Percentiles rank a stretch among this genome's conserved stretches.
These are phyloP conservation scores for Sclerotinia minor DNA, from an alignment of 2,329 filamentous ascomycete species.

Conservation along the genomic window DNA sequence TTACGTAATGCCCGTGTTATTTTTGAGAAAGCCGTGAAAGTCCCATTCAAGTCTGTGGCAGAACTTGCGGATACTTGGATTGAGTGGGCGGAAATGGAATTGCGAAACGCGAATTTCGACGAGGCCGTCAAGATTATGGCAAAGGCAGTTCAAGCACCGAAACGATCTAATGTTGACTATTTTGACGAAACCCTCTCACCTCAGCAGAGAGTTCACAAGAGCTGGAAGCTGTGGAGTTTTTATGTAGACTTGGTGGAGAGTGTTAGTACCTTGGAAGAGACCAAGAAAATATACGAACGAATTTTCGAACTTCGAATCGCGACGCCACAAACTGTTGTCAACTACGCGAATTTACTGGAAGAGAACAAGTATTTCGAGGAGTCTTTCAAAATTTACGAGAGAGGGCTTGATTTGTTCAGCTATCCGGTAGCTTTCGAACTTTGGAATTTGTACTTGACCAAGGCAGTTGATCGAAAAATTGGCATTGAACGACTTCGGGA, in stretches of 20 bases:
- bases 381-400: constrained; percentile 96
- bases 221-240: constrained; percentile 99
- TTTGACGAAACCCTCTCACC: constrained; percentile 93
- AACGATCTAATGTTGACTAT: constrained; percentile 97
- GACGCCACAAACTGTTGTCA: constrained; percentile 96
- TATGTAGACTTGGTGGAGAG: constrained; percentile 98
- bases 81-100: constrained; percentile 97
- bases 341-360: constrained; percentile 93
- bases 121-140: constrained; percentile 94
- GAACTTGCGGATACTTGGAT: constrained; percentile 99
- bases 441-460: constrained; percentile 97
- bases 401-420: constrained; percentile 95
- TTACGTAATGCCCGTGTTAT: constrained; percentile 84
- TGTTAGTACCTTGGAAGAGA: constrained; percentile 87
- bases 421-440: constrained; percentile 98
- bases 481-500: constrained; percentile 91
- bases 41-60: constrained; percentile 95
- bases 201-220: constrained; percentile 96
- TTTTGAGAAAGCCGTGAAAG: constrained; percentile 96
- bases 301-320: constrained; percentile 98
- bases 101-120: constrained; percentile 94
- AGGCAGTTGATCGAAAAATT: constrained; percentile 94
- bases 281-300: constrained; percentile 89
- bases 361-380: constrained; percentile 96
- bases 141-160: constrained; percentile 95